Conservation (phyloP, 768 basidiomycete genomes). For the Dentipellis fragilis region DNA sequence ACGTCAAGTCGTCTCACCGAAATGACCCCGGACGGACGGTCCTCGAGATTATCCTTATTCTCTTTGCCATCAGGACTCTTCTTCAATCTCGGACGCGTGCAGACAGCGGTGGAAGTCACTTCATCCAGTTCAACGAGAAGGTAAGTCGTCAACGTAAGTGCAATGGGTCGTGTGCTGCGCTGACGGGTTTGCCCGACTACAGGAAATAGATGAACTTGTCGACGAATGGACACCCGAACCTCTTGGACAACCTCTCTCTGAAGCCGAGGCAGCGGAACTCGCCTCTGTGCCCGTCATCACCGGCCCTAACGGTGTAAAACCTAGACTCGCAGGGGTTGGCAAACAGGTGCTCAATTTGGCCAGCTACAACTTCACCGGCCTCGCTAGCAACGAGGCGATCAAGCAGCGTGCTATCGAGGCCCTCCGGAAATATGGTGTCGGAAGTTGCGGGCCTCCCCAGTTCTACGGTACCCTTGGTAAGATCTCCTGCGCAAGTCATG, state of each 20-base stretch:
- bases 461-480: conserved; percentile 94
- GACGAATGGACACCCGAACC: conserved; percentile 91
- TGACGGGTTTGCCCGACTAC: not conserved
- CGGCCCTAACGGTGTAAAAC: conserved; percentile 77
- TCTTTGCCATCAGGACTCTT: conserved; percentile 87
- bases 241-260: conserved; percentile 52
- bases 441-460: conserved; percentile 91
- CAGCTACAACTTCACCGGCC: conserved; percentile 85
- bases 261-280: conserved; percentile 59
- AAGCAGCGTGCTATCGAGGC: conserved; percentile 81
- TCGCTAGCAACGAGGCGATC: conserved; percentile 80
- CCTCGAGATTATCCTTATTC: conserved; percentile 78
- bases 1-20: conserved; percentile 90
- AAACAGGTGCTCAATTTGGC: conserved; percentile 80
- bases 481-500: conserved; percentile 17
- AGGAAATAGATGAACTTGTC: conserved; percentile 97
- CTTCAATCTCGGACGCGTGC: conserved; percentile 82
- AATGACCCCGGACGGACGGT: conserved; percentile 91
- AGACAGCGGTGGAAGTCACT: conserved; percentile 77
- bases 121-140: conserved; percentile 86
- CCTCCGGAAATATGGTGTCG: conserved; percentile 82
- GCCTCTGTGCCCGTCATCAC: conserved; percentile 64
- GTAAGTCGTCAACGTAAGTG: conserved; percentile 30
- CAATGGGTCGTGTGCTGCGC: not conserved
- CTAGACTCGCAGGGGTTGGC: conserved; percentile 60